Evolutionary conservation across 1,284 basidiomycete species (phyloP).

Genomic region (Papiliotrema nemorosa): DNA sequence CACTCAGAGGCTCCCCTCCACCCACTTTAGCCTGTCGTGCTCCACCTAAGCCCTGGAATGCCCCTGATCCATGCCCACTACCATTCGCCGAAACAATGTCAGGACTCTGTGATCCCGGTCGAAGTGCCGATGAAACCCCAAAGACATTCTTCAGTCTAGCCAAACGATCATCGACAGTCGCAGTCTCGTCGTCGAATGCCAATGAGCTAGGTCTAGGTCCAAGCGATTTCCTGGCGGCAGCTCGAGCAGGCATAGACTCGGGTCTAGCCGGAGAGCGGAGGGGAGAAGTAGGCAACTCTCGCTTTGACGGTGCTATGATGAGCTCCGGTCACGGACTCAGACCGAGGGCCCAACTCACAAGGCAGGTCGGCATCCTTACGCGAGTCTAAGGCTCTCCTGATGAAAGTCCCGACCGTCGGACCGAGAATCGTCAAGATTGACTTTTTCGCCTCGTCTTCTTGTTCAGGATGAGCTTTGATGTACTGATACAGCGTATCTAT

Average conservation of each 20-base stretch:
- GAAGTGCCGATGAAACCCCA: background rate
- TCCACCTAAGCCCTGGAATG: background rate
- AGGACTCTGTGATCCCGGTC: background rate
- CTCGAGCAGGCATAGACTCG: slow-evolving; percentile 13
- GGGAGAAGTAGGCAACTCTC: slow-evolving; percentile 14
- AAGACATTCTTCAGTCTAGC: slow-evolving; percentile 43
- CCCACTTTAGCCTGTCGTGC: background rate
- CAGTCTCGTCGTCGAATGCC: slow-evolving; percentile 23
- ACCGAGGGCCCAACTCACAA: slow-evolving; percentile 16
- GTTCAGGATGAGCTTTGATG: slow-evolving; percentile 85
- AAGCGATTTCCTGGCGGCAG: slow-evolving; percentile 17
- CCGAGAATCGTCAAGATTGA: slow-evolving; percentile 34
- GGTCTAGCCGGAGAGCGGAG: slow-evolving; percentile 15
- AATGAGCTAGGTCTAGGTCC: slow-evolving; percentile 27
- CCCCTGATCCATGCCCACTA: background rate
- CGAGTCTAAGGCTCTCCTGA: slow-evolving; percentile 36
- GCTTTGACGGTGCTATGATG: slow-evolving; percentile 16
- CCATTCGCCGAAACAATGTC: background rate
- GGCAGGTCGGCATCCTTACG: slow-evolving; percentile 30
- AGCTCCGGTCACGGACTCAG: background rate
- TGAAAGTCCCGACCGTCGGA: slow-evolving; percentile 37
- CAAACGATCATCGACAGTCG: slow-evolving; percentile 40
- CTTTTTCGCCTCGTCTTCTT: slow-evolving; percentile 73
- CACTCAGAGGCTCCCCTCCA: slow-evolving; percentile 10
- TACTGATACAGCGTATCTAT: slow-evolving; percentile 96